phyloP scores from a whole-genome alignment of 768 basidiomycete species.

The Gelatoporia subvermispora region DNA sequence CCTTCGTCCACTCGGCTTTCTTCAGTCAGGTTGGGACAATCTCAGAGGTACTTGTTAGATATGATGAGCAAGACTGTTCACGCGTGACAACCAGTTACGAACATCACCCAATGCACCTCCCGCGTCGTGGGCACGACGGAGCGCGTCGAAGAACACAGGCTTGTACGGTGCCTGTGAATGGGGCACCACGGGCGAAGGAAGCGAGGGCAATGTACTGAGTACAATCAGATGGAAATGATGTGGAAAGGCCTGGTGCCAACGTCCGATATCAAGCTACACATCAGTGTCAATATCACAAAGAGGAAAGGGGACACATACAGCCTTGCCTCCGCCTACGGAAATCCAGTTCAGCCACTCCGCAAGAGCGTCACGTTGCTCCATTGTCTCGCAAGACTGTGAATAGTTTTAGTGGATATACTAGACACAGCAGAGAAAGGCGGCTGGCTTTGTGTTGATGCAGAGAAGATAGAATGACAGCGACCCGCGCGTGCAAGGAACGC shows the following conservation, averaged over 20 bases:
- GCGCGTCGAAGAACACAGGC: conserved; percentile 74
- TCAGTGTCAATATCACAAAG: background rate
- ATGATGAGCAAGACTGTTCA: conserved; percentile 6
- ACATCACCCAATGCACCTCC: conserved; percentile 56
- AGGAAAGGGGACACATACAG: conserved; percentile 31
- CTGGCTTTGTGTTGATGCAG: background rate
- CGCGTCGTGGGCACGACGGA: conserved; percentile 51
- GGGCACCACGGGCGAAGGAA: conserved; percentile 82
- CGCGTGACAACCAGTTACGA: conserved; percentile 48
- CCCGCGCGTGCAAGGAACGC: conserved; percentile 70
- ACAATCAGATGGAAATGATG: conserved; percentile 84
- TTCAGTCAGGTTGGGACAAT: background rate
- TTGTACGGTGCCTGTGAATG: conserved; percentile 81
- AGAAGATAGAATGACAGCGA: conserved; percentile 52
- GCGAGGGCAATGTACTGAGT: conserved; percentile 77
- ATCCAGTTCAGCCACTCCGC: conserved; percentile 75
- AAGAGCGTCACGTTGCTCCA: conserved; percentile 69
- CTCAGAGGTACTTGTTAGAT: background rate
- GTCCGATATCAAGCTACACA: background rate
- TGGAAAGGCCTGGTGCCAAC: conserved; percentile 70
- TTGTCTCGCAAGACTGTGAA: conserved; percentile 70
- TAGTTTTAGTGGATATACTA: conserved; percentile 92
- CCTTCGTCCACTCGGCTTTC: conserved; percentile 38
- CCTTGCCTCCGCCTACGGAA: conserved; percentile 63
- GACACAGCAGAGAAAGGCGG: conserved; percentile 5